Percentiles rank a stretch among this genome's conserved stretches.
phyloP scores from a whole-genome alignment of 352 stramenopile genomes.

The Phytophthora uliginosa region DNA sequence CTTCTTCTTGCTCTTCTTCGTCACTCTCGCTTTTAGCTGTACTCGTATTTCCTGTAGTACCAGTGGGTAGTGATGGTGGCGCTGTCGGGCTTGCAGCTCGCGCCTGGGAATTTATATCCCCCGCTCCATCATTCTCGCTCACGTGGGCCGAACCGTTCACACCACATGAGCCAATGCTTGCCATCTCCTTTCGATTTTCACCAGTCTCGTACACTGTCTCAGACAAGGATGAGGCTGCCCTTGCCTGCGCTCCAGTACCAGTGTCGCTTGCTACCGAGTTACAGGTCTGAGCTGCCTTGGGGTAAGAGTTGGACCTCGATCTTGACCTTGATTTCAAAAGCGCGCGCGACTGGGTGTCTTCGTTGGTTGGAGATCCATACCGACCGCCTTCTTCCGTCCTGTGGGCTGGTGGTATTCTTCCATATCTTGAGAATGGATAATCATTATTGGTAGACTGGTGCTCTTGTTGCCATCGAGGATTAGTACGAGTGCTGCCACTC shows the following conservation, averaged over 20 bases:
- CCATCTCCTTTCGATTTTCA: not conserved
- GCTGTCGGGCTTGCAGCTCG: not conserved
- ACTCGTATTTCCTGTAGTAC: not conserved
- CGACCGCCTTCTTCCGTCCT: not conserved
- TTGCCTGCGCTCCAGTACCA: not conserved
- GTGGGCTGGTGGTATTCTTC: slow-evolving; percentile 5
- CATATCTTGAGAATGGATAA: slow-evolving; percentile 12
- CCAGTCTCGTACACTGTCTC: not conserved
- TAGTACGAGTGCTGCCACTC: slow-evolving; percentile 8
- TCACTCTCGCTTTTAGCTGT: slow-evolving; percentile 9
- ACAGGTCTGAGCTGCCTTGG: not conserved
- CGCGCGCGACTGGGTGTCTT: not conserved
- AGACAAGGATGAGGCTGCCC: not conserved
- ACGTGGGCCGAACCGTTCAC: not conserved
- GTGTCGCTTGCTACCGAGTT: not conserved
- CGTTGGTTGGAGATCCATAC: not conserved
- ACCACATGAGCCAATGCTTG: not conserved
- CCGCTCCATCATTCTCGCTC: not conserved
- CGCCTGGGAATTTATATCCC: not conserved
- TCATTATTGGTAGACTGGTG: slow-evolving; percentile 8
- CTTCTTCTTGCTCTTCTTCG: slow-evolving; percentile 29
- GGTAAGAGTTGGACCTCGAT: slow-evolving; percentile 17
- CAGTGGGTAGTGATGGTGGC: not conserved
- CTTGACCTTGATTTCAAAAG: slow-evolving; percentile 13
- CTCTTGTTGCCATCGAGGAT: slow-evolving; percentile 17